Conservation (phyloP, 2,329 filamentous ascomycete genomes). For the Raffaelea arxii region DNA sequence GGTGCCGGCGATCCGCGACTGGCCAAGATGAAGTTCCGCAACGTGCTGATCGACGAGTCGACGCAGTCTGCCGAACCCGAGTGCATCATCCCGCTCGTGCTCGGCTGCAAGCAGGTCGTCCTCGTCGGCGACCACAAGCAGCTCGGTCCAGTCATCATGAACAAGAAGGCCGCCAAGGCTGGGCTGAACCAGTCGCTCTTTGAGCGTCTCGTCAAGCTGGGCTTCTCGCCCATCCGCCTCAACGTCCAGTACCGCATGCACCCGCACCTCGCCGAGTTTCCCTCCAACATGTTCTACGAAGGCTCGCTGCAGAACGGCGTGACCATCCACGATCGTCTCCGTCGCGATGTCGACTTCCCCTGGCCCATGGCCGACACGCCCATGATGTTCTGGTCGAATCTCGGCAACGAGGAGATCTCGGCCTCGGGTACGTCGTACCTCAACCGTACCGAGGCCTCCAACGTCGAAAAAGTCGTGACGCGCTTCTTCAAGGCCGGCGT, state of each 20-base stretch:
- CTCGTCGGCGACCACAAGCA: conserved; percentile 97
- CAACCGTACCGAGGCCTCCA: conserved; percentile 92
- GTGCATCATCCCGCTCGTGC: conserved; percentile 95
- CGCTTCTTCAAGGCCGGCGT: conserved; percentile 98
- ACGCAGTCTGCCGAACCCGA: conserved; percentile 97
- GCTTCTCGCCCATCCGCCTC: conserved; percentile 79
- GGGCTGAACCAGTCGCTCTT: conserved; percentile 98
- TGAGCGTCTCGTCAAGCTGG: conserved; percentile 88
- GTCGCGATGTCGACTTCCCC: conserved; percentile 92
- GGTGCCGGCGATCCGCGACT: conserved; percentile 92
- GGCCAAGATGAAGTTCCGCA: conserved; percentile 95
- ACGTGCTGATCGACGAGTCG: conserved; percentile 95
- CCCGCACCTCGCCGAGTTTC: conserved; percentile 91
- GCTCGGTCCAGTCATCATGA: conserved; percentile 97
- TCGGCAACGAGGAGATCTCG: conserved; percentile 96
- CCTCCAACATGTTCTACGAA: conserved; percentile 99
- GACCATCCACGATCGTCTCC: conserved; percentile 76
- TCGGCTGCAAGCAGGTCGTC: conserved; percentile 98
- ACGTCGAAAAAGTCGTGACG: conserved; percentile 97
- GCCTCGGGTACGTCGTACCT: conserved; percentile 96
- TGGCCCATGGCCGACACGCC: conserved; percentile 91
- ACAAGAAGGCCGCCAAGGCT: conserved; percentile 98
- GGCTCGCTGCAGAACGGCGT: conserved; percentile 95
- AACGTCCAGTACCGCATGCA: conserved; percentile 99
- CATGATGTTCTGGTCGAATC: conserved; percentile 99